Evolutionary conservation across 306 rosid species (phyloP).

Genomic region (Cucumis sativus): Cucumber_9930_V3 NC_026657.2:31864501-31865000

Average conservation of each 20-base stretch:
- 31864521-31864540: too few species aligned
- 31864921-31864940: conserved; percentile 26
- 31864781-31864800: not conserved
- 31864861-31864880: not conserved
- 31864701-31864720: not conserved
- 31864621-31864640: not conserved
- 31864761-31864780: not conserved
- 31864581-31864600: too few species aligned
- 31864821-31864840: not conserved
- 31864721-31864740: not conserved
- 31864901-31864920: not conserved
- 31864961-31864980: conserved; percentile 40
- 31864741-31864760: not conserved
- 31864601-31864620: too few species aligned
- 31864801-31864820: not conserved
- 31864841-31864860: too few species aligned
- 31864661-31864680: not conserved
- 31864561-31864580: too few species aligned
- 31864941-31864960: conserved; percentile 31
- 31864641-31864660: not conserved
- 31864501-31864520: too few species aligned
- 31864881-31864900: not conserved
- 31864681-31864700: not conserved
- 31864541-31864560: too few species aligned
- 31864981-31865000: conserved; percentile 35